These are phyloP conservation scores for Apiotrichum domesticum DNA, from an alignment of 1,284 basidiomycete species.

Conservation along the genomic window DNA sequence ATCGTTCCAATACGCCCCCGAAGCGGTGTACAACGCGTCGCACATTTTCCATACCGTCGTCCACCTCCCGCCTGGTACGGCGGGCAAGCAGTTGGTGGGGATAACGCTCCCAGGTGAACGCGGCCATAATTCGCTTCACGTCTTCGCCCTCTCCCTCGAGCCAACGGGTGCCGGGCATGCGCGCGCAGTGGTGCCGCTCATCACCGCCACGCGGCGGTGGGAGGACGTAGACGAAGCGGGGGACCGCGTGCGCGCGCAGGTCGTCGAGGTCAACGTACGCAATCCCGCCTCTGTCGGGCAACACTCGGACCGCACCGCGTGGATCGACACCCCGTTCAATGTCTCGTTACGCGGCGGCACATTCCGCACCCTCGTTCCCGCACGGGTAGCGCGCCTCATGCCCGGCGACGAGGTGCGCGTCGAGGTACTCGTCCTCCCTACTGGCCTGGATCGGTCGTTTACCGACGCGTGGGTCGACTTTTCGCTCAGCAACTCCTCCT, in stretches of 20 bases:
- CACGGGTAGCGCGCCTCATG: constrained; percentile 9
- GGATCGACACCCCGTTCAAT: not conserved
- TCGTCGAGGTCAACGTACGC: constrained; percentile 11
- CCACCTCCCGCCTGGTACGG: not conserved
- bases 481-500: not conserved
- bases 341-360: not conserved
- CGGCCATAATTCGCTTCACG: constrained; percentile 12
- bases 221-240: not conserved
- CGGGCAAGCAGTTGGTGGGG: not conserved
- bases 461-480: not conserved
- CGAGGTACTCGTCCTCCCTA: constrained; percentile 11
- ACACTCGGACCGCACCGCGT: constrained; percentile 3
- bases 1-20: constrained; percentile 11
- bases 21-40: constrained; percentile 10
- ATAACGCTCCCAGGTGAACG: constrained; percentile 4
- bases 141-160: constrained; percentile 13
- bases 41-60: constrained; percentile 15
- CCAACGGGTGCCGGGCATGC: not conserved
- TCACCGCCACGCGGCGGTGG: constrained; percentile 14
- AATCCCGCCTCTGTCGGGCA: constrained; percentile 7
- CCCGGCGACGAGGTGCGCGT: constrained; percentile 18
- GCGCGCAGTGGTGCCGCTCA: not conserved
- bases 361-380: constrained; percentile 1
- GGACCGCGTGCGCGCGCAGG: not conserved
- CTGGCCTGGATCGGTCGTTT: not conserved